Base-by-base conservation (phyloP, 495 filamentous ascomycete genomes). In the Usnea hakonensis region DNA sequence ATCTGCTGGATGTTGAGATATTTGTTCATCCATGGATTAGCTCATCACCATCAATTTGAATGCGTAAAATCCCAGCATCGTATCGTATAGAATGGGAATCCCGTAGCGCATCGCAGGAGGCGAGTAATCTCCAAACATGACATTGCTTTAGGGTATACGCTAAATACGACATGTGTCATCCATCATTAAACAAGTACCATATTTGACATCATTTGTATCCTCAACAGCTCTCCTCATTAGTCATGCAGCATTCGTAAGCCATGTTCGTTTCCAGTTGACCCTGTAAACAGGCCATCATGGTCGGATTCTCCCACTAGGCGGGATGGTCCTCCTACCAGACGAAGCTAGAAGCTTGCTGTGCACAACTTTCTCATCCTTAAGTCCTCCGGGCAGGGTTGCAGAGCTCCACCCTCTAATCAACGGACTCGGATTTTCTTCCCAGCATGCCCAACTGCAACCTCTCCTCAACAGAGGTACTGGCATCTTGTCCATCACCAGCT, bases 381-480 rank as follows among this genome's bases (percentile, higher is more conserved):
- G 5, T 26, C 46, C 35, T 32, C 58, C 52, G 9, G 59, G 36
- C 46, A 33, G 4, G 7, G 46, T 14, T 2, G 40, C 40, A 32
- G 32, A 26, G 33, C 44, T 53, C 61, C 61, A 63, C 19, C 55
- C 61, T 21, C 36, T 48, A 8, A 63, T 44, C 41, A 53, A 21
- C 28, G 55, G 26, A 9, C 44, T 35, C 1, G 17, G 14, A 10
- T 38, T n/a, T 23, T 63, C 40, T 19, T 46, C 55, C 55, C 53
- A 57, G 43, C 61, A 63, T 33, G 54, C 55, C 61, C 61, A 63
- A 53, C 61, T 63, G 30, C 55, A 63, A 28, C 55, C 55, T 52
- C 55, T 50, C 21, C 61, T 63, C 11, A 63, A 41, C 9, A 63
- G 53, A 11, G 55, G 61, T 19, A 58, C 55, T 5, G 48, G 36